phyloP scores from a whole-genome alignment of 2,329 filamentous ascomycete genomes.

The Berkeleyomyces basicola region DNA sequence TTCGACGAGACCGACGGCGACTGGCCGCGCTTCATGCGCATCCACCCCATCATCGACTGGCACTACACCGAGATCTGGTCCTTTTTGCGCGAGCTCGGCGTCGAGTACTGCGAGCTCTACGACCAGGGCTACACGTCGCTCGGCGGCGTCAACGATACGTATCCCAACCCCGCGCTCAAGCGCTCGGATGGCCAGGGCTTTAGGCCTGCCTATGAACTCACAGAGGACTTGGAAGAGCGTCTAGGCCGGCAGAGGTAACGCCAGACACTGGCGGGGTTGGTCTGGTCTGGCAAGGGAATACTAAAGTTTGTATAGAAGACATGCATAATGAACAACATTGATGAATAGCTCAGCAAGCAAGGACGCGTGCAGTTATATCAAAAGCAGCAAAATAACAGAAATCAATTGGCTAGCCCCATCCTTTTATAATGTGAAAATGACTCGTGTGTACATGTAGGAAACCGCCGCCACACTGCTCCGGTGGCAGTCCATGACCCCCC shows the following conservation, averaged over 20 bases:
- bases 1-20: constrained; percentile 79
- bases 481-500: not conserved
- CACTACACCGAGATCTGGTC: constrained; percentile 91
- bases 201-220: constrained; percentile 58
- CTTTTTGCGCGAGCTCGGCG: constrained; percentile 60
- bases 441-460: constrained; percentile 15
- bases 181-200: constrained; percentile 28
- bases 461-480: constrained; percentile 13
- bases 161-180: constrained; percentile 63
- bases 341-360: not conserved
- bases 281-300: not conserved
- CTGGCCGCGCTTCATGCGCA: constrained; percentile 83
- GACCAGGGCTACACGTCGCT: constrained; percentile 78
- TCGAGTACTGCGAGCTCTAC: constrained; percentile 78
- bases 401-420: constrained; percentile 10
- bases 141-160: constrained; percentile 78
- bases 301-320: not conserved
- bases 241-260: constrained; percentile 43
- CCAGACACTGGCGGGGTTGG: not conserved
- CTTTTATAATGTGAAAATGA: constrained; percentile 17
- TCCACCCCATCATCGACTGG: constrained; percentile 96
- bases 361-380: not conserved
- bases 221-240: constrained; percentile 60
- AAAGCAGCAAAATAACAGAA: not conserved
- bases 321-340: not conserved